A percentile compares a stretch with the other conserved stretches of the same genome.
These are phyloP conservation scores for Dimargaris cristalligena DNA, from an alignment of 192 early-diverging fungal species.

Conservation along the genomic window DNA sequence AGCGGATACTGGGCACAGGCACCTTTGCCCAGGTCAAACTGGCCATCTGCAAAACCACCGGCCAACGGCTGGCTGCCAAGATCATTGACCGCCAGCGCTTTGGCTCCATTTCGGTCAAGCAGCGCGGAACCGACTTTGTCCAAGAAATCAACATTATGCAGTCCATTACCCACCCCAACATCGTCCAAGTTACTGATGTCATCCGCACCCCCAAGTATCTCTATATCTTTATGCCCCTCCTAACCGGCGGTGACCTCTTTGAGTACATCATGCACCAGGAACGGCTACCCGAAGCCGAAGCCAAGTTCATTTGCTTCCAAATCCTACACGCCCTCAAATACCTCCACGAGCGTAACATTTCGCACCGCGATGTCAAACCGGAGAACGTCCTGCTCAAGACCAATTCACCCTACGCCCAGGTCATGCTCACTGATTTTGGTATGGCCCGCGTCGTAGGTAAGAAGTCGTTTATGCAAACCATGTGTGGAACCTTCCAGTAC, in stretches of 20 bases:
- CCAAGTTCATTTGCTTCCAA: slow-evolving; percentile 56
- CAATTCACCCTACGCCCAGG: slow-evolving; percentile 32
- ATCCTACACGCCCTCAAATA: slow-evolving; percentile 57
- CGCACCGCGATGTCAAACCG: slow-evolving; percentile 65
- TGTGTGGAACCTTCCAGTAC: slow-evolving; percentile 75
- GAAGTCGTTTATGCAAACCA: slow-evolving; percentile 62
- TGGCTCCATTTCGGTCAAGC: slow-evolving; percentile 39
- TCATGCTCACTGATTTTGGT: slow-evolving; percentile 81
- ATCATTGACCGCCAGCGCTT: slow-evolving; percentile 67
- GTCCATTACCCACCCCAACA: slow-evolving; percentile 49
- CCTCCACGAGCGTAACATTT: slow-evolving; percentile 62
- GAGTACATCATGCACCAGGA: slow-evolving; percentile 56
- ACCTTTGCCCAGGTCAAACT: slow-evolving; percentile 65
- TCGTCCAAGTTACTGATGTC: slow-evolving; percentile 48
- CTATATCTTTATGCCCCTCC: slow-evolving; percentile 59
- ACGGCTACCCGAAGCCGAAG: slow-evolving; percentile 57
- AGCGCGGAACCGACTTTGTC: slow-evolving; percentile 57
- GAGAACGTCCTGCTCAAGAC: slow-evolving; percentile 49
- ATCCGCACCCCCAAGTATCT: slow-evolving; percentile 35
- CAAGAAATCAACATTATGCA: slow-evolving; percentile 61
- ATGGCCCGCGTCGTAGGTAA: slow-evolving; percentile 67
- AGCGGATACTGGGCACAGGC: slow-evolving; percentile 31
- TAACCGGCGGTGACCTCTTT: slow-evolving; percentile 77
- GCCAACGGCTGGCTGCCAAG: slow-evolving; percentile 63
- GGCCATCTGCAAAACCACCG: slow-evolving; percentile 42